Evolutionary conservation across 164 flowering plant genomes (phyloP), one percentile per base, ranked within the genome.

Genomic region (Kalanchoe fedtschenkoi): DNA sequence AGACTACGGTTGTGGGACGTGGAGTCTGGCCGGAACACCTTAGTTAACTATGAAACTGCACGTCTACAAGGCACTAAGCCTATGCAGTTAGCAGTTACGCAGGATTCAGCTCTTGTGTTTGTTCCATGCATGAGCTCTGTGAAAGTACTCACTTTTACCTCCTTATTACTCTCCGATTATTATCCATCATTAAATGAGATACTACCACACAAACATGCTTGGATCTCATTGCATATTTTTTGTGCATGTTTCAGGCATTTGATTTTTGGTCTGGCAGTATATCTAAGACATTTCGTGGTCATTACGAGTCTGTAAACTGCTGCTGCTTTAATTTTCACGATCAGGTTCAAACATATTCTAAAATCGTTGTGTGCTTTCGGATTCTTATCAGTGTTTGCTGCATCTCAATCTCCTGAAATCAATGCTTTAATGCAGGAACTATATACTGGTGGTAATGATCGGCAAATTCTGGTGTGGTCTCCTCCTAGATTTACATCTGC

Each of bases 391-490:
- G 29, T n/a, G 14, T 11, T 28, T 32, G 39, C 10, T 33, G 24
- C 10, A n/a, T 19, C 26, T 33, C 41, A 37, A 21, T 17, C 26
- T 9, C 21, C 19, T 30, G 35, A 13, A 19, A 19, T 33, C 30
- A 21, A 44, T 57, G 42, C 37, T 24, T 68, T 69, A 19, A 64
- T 65, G 38, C 81, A 91, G 97, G 99, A 95, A 71, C 66, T 95
- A 54, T 95, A 88, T 70, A 91, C 97, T 0, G 96, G 97, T 44
- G 89, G 95, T 39, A 85, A 80, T 75, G 97, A 95, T 68, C 76
- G 91, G 64, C 88, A 88, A 71, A 95, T 95, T 65, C 95, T 95
- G 22, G 85, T 87, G 21, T 95, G 99, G 97, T 90, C 93, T 44
- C 95, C 97, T 19, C 44, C 80, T 42, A 74, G 74, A 59, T 58